phyloP scores from a whole-genome alignment of 2,329 filamentous ascomycete species.

The Parafenestella ontariensis region DNA sequence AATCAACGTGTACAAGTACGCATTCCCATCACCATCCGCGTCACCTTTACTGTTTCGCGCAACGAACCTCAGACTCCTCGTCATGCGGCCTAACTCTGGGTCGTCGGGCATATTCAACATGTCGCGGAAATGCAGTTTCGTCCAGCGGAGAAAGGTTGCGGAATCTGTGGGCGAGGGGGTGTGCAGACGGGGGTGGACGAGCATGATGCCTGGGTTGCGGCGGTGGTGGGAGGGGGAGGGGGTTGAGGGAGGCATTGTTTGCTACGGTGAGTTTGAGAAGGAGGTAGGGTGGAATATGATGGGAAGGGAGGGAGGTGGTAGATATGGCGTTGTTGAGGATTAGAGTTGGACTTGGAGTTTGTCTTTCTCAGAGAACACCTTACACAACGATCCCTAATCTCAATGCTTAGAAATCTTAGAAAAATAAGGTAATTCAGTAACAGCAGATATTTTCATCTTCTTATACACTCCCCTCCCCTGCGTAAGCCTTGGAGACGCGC shows the following conservation, averaged over 20 bases:
- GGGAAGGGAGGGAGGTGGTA: too few species aligned
- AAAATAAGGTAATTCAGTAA: background rate
- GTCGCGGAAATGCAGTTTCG: slow-evolving; percentile 27
- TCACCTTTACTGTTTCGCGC: background rate
- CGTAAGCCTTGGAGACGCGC: background rate
- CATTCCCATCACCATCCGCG: background rate
- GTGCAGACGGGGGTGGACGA: slow-evolving; percentile 20
- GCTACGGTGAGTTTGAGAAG: background rate
- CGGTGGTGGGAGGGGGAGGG: too few species aligned
- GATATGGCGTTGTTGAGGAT: too few species aligned
- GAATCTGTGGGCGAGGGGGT: slow-evolving; percentile 1
- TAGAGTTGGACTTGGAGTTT: too few species aligned
- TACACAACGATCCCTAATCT: too few species aligned
- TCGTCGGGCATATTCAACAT: slow-evolving; percentile 7
- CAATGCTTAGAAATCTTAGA: too few species aligned
- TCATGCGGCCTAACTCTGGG: background rate
- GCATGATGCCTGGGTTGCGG: slow-evolving; percentile 16
- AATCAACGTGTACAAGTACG: slow-evolving; percentile 14
- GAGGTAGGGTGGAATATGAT: too few species aligned
- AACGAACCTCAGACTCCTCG: slow-evolving; percentile 5
- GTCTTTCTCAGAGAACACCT: background rate
- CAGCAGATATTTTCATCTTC: background rate
- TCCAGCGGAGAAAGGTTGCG: slow-evolving; percentile 24
- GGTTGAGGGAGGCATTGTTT: background rate
- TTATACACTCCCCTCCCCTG: background rate